These are phyloP conservation scores for Galium porrigens DNA, from an alignment of 305 asterid genomes.

Conservation along the genomic window DNA sequence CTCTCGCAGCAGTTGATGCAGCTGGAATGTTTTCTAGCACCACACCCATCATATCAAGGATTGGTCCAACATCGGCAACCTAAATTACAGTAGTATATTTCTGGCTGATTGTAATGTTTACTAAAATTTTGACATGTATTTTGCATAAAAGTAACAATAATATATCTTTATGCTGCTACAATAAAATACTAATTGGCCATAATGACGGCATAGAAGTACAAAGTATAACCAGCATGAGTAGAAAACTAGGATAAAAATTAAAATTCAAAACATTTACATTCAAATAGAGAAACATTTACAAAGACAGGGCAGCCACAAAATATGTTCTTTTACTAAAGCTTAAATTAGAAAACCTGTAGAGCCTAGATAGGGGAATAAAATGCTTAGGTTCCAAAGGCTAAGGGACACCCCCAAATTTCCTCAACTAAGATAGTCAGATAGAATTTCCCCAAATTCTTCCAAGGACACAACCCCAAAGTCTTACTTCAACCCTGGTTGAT, in stretches of 20 bases:
- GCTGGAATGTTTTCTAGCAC: slow-evolving; percentile 36
- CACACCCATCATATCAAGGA: slow-evolving; percentile 38
- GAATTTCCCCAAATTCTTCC: background rate
- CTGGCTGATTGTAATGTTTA: background rate
- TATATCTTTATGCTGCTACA: background rate
- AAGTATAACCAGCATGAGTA: background rate
- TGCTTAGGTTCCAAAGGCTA: background rate
- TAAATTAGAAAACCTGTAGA: background rate
- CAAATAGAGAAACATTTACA: background rate
- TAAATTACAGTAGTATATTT: slow-evolving; percentile 12
- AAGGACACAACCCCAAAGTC: too few relatives aligned
- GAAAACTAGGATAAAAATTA: background rate
- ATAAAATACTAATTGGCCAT: background rate
- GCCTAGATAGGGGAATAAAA: background rate
- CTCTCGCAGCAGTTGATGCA: slow-evolving; percentile 24
- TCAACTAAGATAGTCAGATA: too few relatives aligned
- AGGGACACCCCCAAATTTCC: background rate
- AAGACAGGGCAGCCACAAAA: background rate
- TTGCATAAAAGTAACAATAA: background rate
- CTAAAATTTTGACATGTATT: background rate
- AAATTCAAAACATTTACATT: background rate
- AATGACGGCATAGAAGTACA: background rate
- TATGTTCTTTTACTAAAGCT: background rate
- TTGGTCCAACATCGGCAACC: slow-evolving; percentile 42
- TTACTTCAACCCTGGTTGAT: background rate